Evolutionary conservation across 2,329 filamentous ascomycete species (phyloP).

Genomic region (Cladosporium sp.): DNA sequence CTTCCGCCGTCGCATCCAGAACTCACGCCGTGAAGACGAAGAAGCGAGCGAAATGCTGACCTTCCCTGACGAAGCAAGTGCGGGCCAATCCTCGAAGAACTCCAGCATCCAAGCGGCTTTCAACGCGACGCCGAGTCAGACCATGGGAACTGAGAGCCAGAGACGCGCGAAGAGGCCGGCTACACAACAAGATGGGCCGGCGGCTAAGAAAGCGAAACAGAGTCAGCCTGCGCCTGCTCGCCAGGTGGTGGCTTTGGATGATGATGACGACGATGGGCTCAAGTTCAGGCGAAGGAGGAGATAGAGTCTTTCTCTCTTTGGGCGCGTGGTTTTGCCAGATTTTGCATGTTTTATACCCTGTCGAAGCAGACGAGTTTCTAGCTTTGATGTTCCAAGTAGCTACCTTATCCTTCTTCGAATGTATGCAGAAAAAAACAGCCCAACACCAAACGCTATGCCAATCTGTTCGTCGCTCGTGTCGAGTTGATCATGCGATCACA

Average conservation of each 20-base stretch:
- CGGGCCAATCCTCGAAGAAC: slow-evolving; percentile 16
- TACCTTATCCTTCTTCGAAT: no score
- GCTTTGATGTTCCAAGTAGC: background rate
- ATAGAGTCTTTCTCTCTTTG: background rate
- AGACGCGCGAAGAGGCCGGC: slow-evolving; percentile 24
- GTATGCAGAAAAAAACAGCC: background rate
- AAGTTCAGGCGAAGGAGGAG: slow-evolving; percentile 47
- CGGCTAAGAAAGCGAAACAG: slow-evolving; percentile 26
- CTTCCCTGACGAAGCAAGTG: slow-evolving; percentile 16
- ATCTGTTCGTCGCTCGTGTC: background rate
- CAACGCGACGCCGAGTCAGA: slow-evolving; percentile 19
- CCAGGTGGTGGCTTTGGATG: slow-evolving; percentile 23
- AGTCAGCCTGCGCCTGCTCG: slow-evolving; percentile 22
- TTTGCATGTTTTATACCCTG: background rate
- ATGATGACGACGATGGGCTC: slow-evolving; percentile 53
- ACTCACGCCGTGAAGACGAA: slow-evolving; percentile 25
- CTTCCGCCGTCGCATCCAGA: slow-evolving; percentile 28
- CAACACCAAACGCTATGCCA: slow-evolving; percentile 10
- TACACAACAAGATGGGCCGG: slow-evolving; percentile 18
- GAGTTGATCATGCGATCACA: background rate
- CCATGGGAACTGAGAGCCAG: slow-evolving; percentile 18
- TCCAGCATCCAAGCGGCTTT: slow-evolving; percentile 1
- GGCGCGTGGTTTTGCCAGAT: background rate
- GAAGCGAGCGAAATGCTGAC: slow-evolving; percentile 19
- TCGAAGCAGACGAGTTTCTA: no score